Conservation (phyloP, 2,329 filamentous ascomycete genomes). For the Botryosphaeria agaves region DNA sequence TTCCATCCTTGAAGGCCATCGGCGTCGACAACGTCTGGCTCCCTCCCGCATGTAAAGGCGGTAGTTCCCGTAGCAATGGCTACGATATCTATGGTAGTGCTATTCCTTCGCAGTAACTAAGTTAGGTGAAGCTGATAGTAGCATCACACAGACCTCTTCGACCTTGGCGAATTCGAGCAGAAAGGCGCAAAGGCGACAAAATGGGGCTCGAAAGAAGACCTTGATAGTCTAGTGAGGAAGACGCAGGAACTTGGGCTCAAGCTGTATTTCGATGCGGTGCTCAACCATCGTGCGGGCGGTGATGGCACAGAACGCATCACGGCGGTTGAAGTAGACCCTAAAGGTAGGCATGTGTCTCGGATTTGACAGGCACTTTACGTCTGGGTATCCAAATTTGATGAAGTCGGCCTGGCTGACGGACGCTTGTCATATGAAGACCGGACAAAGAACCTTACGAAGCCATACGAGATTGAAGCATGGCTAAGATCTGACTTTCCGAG, state of each 20-base stretch:
- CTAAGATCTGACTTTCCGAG: conserved; percentile 47
- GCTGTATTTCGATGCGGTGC: conserved; percentile 50
- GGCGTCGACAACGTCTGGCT: conserved; percentile 50
- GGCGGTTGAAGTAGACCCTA: conserved; percentile 41
- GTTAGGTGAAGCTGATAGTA: no score
- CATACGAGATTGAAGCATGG: conserved; percentile 47
- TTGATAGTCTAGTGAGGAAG: conserved; percentile 31
- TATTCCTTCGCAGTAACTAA: no score
- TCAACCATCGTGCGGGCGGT: conserved; percentile 53
- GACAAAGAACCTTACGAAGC: conserved; percentile 31
- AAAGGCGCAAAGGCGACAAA: conserved; percentile 45
- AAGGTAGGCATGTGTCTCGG: conserved; percentile 5
- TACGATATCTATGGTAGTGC: conserved; percentile 39
- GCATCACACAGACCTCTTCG: conserved; percentile 41
- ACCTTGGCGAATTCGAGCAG: conserved; percentile 48
- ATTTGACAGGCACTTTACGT: background rate
- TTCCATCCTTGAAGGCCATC: conserved; percentile 38
- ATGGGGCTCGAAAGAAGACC: conserved; percentile 48
- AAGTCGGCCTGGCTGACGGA: background rate
- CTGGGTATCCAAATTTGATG: background rate
- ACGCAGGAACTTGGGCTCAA: conserved; percentile 37
- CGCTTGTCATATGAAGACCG: conserved; percentile 23
- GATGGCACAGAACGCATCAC: conserved; percentile 44
- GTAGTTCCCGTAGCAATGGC: conserved; percentile 41
- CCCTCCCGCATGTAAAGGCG: conserved; percentile 51